phyloP scores from a whole-genome alignment of 108 stramenopile genomes.

The Skeletonema marinoi region DNA sequence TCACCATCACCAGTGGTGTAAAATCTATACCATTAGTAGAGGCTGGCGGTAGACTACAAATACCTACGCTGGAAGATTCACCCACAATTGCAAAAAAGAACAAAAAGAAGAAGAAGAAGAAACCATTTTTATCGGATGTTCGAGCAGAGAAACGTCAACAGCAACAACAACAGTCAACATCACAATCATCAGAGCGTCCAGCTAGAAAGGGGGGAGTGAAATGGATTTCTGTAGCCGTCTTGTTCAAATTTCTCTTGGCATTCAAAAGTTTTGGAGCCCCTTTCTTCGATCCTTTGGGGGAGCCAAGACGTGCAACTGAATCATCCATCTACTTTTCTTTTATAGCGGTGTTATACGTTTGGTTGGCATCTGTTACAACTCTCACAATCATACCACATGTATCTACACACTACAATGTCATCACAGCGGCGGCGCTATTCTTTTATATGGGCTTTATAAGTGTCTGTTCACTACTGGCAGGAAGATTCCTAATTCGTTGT shows the following conservation, averaged over 20 bases:
- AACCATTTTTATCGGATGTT: neutral
- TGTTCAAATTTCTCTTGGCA: slow-evolving; percentile 40
- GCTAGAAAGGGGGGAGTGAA: slow-evolving; percentile 31
- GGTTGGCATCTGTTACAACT: slow-evolving; percentile 48
- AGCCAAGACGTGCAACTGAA: slow-evolving; percentile 44
- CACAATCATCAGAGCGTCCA: neutral
- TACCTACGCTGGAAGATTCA: neutral
- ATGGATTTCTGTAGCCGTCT: slow-evolving; percentile 44
- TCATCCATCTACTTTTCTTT: slow-evolving; percentile 54
- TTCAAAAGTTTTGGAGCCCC: slow-evolving; percentile 46
- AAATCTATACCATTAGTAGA: neutral
- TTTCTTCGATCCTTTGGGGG: slow-evolving; percentile 52
- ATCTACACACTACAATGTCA: slow-evolving; percentile 51
- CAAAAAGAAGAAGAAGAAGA: neutral
- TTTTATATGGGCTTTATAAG: slow-evolving; percentile 53
- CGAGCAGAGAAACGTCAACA: neutral
- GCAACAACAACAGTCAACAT: neutral
- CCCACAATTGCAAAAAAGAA: neutral
- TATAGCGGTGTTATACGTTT: slow-evolving; percentile 45
- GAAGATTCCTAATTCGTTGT: slow-evolving; percentile 44
- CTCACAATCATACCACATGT: slow-evolving; percentile 57
- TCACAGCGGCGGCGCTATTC: slow-evolving; percentile 54
- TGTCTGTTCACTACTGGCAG: slow-evolving; percentile 35
- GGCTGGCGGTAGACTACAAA: neutral
- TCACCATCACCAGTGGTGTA: neutral